Base-by-base conservation (phyloP, 2,329 filamentous ascomycete genomes). In the Fusarium anguioides region DNA sequence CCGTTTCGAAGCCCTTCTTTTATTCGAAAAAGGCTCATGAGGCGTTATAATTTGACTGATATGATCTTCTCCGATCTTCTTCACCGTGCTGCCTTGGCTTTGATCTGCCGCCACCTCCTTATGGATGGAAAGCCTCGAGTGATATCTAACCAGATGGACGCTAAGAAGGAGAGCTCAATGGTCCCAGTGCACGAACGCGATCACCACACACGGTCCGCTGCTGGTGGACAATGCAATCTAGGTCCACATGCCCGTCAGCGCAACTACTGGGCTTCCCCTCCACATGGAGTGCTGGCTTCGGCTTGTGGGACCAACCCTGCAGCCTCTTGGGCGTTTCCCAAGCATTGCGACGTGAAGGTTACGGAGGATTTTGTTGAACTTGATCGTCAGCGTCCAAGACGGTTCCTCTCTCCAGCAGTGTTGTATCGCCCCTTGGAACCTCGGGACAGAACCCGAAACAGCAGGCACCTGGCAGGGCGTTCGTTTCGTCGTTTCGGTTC, bases 231-330 rank as follows among this genome's bases (percentile, higher is more conserved):
- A 70, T 70, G 56, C 66, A 66, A 69, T 72, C 59, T 26, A 64
- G 69, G 71, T 66, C 69, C 71, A 73, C 71, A 67, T 66, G 59
- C 47, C 70, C 59, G 48, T 67, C 66, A 63, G 55, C 59, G 51
- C 35, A 33, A 47, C 36, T 26, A 52, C 33, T 35, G n/a, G 24
- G 10, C 24, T 12, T 29, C 27, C 36, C 35, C 44, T 44, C 42
- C 33, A 64, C 27, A 63, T 56, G 36, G 24, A 42, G 56, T 60
- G 51, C 63, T 62, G 64, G 46, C 60, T 68, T 66, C 70, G 64
- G 63, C 59, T 64, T 59, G 71, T 73, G 68, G 69, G 49, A 65
- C 68, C 45, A 66, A 52, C 64, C 71, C 58, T 73, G 69, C 41
- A 66, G 51, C 47, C 45, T 68, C 44, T 68, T 47, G 55, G 47